A percentile compares a stretch with the other conserved stretches of the same genome.
Conservation (phyloP, 2,329 filamentous ascomycete genomes). For the Cyanodermella asteris region DNA sequence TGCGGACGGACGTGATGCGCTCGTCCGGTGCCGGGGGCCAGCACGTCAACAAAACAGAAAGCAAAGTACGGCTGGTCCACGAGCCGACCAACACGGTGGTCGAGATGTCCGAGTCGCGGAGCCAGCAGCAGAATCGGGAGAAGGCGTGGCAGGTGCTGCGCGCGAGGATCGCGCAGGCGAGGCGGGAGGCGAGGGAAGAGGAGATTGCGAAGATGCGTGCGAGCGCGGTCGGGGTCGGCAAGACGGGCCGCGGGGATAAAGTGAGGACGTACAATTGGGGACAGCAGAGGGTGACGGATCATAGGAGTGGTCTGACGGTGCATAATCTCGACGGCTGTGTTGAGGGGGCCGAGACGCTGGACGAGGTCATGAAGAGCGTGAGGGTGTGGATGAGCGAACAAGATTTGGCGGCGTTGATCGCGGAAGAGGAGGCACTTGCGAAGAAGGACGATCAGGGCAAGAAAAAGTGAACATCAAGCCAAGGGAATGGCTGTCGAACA, state of each 20-base stretch:
- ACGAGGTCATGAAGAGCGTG: constrained; percentile 58
- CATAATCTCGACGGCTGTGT: constrained; percentile 67
- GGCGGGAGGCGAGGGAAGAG: constrained; percentile 65
- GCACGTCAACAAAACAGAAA: constrained; percentile 97
- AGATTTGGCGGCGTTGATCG: constrained; percentile 51
- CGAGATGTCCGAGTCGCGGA: constrained; percentile 79
- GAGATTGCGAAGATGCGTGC: constrained; percentile 52
- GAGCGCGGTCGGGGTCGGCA: constrained; percentile 52
- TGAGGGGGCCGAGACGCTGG: constrained; percentile 48
- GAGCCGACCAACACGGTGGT: constrained; percentile 69
- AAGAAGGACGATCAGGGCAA: not conserved
- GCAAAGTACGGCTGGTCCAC: constrained; percentile 81
- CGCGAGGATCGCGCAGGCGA: constrained; percentile 56
- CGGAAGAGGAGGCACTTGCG: constrained; percentile 30
- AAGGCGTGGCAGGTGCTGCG: constrained; percentile 71
- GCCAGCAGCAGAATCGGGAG: constrained; percentile 73
- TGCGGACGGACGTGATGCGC: constrained; percentile 71
- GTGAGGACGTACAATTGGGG: constrained; percentile 74
- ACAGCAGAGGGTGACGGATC: constrained; percentile 69
- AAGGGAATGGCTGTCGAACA: no score
- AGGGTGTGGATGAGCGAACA: constrained; percentile 50
- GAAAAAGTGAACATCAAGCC: not conserved
- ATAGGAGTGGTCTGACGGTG: constrained; percentile 58
- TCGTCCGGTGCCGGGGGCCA: constrained; percentile 83
- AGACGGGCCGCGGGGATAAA: constrained; percentile 81